Percentiles rank a stretch among this genome's conserved stretches.
These are phyloP conservation scores for Botrytis fabae DNA, from an alignment of 2,329 filamentous ascomycete species.

Conservation along the genomic window DNA sequence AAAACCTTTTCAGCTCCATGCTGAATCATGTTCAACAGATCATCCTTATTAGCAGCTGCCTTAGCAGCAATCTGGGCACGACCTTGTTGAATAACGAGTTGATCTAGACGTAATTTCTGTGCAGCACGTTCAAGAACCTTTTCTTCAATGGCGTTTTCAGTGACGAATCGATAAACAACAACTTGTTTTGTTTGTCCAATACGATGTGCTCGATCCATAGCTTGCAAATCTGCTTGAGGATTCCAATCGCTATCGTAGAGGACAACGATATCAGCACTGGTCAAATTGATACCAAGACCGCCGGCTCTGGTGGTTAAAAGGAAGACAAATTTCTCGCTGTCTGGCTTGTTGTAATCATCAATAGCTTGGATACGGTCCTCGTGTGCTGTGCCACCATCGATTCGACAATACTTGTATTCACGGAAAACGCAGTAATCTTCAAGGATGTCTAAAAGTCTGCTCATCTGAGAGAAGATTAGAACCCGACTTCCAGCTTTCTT, in stretches of 20 bases:
- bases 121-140: conserved; percentile 96
- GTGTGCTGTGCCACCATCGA: conserved; percentile 93
- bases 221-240: conserved; percentile 94
- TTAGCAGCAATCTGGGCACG: conserved; percentile 88
- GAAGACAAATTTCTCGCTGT: conserved; percentile 95
- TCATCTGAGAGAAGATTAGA: conserved; percentile 99
- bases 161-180: conserved; percentile 93
- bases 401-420: conserved; percentile 93
- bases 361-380: conserved; percentile 97
- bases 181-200: conserved; percentile 99
- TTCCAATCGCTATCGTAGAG: conserved; percentile 99
- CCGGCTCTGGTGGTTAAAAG: conserved; percentile 92
- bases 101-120: conserved; percentile 93
- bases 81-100: conserved; percentile 97
- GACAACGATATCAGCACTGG: conserved; percentile 90
- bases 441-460: conserved; percentile 90
- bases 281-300: conserved; percentile 95
- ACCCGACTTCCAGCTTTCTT: conserved; percentile 86
- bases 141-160: conserved; percentile 97
- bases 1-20: conserved; percentile 97
- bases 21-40: conserved; percentile 96
- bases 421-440: conserved; percentile 98
- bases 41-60: conserved; percentile 91
- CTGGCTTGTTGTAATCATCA: conserved; percentile 96
- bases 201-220: conserved; percentile 97